Evolutionary conservation across 352 stramenopile species (phyloP).

Genomic region (Pythium biforme): DNA sequence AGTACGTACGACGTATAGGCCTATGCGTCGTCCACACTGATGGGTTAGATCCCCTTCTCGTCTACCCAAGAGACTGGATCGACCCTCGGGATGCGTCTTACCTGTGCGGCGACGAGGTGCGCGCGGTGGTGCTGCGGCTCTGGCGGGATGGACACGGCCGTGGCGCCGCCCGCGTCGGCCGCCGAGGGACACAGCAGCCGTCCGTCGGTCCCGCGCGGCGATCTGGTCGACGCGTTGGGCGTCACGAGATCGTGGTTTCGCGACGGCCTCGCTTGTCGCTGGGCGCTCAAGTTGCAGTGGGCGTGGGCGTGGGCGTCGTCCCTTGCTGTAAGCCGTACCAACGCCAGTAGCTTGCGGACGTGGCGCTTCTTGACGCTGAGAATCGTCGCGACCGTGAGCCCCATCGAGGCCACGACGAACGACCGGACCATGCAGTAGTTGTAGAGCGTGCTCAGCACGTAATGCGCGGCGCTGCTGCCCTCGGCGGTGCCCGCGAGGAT

Average conservation of each 20-base stretch:
- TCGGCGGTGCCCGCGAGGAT: not conserved
- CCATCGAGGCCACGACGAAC: slow-evolving; percentile 21
- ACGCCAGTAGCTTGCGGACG: slow-evolving; percentile 3
- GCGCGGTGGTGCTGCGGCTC: slow-evolving; percentile 29
- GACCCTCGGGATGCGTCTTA: not conserved
- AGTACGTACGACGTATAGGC: slow-evolving; percentile 35
- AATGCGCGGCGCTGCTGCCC: not conserved
- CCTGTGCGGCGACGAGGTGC: slow-evolving; percentile 25
- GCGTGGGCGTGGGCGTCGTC: not conserved
- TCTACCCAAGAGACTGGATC: no score
- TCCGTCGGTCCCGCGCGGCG: not conserved
- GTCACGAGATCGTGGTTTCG: not conserved
- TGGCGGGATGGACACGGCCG: slow-evolving; percentile 32
- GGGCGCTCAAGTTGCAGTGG: not conserved
- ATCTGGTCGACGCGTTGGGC: not conserved
- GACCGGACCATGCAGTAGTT: slow-evolving; percentile 23
- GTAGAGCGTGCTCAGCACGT: slow-evolving; percentile 11
- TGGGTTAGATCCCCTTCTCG: not conserved
- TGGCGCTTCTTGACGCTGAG: slow-evolving; percentile 24
- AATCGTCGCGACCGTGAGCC: slow-evolving; percentile 17
- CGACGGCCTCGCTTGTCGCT: not conserved
- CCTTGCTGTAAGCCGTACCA: not conserved
- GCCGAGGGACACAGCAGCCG: slow-evolving; percentile 25
- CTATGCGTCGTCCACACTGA: slow-evolving; percentile 17
- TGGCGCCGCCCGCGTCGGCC: slow-evolving; percentile 25